Evolutionary conservation across 345 rosid genomes (phyloP).

Genomic region (Eucalyptus pauciflora): DNA sequence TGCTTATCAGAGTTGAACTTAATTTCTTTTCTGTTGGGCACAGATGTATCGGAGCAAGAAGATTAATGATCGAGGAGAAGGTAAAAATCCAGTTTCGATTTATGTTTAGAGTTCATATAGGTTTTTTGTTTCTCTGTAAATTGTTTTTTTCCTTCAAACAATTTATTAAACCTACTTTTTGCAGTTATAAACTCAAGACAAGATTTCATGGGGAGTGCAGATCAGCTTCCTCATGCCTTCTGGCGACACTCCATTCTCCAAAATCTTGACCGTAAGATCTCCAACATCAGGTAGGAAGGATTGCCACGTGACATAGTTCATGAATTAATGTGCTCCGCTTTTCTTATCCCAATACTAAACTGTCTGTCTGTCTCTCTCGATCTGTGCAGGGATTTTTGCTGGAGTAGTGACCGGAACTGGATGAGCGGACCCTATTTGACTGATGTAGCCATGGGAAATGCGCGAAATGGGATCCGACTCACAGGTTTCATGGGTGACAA

Average conservation of each 20-base stretch:
- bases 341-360: neutral
- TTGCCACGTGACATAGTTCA: neutral
- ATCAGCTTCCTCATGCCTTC: constrained; percentile 2
- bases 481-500: neutral
- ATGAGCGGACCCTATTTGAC: neutral
- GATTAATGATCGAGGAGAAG: constrained; percentile 33
- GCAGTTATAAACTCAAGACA: constrained; percentile 12
- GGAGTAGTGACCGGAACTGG: neutral
- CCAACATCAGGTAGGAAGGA: constrained; percentile 13
- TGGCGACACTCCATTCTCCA: constrained; percentile 13
- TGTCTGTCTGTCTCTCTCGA: neutral
- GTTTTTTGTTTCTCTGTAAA: neutral
- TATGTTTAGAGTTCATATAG: neutral
- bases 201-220: neutral
- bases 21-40: neutral
- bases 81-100: neutral
- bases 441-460: neutral
- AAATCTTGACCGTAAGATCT: neutral
- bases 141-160: neutral
- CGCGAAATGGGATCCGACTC: neutral
- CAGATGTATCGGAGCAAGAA: constrained; percentile 50
- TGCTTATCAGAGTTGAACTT: neutral
- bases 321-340: neutral
- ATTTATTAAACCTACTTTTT: neutral
- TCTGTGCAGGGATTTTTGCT: neutral